These are phyloP conservation scores for Kondoa malvinella DNA, from an alignment of 768 basidiomycete genomes.

Conservation along the genomic window DNA sequence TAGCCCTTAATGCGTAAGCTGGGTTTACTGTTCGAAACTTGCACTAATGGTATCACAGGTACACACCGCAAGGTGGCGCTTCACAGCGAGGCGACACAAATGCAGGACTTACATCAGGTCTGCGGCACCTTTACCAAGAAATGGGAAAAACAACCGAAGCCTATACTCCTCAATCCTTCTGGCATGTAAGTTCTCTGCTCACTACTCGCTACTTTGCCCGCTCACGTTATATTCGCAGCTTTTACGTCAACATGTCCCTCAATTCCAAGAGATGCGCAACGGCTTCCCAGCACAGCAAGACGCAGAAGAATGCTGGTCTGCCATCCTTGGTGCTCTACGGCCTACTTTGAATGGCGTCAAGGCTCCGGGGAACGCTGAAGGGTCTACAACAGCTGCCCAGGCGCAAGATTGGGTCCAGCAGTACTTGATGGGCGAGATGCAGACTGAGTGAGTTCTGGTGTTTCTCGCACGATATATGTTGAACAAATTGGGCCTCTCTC, in stretches of 20 bases:
- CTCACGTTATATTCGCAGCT: conserved; percentile 19
- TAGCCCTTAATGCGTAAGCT: conserved; percentile 46
- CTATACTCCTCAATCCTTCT: conserved; percentile 52
- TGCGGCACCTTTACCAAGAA: conserved; percentile 52
- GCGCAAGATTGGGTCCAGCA: conserved; percentile 55
- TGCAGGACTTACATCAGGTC: conserved; percentile 34
- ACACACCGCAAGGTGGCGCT: neutral
- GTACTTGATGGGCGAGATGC: conserved; percentile 61
- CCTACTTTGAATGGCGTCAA: conserved; percentile 36
- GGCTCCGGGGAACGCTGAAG: conserved; percentile 14
- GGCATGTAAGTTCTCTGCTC: neutral
- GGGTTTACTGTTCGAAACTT: neutral
- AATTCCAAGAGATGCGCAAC: conserved; percentile 53
- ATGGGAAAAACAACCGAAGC: conserved; percentile 64
- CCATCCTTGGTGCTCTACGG: conserved; percentile 53
- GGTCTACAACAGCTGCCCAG: neutral
- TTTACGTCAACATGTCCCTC: conserved; percentile 63
- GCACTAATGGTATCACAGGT: conserved; percentile 6
- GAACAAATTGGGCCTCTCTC: neutral
- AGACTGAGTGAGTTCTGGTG: conserved; percentile 27
- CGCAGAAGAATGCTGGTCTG: conserved; percentile 76
- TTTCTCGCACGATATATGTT: neutral
- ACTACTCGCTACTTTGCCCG: neutral
- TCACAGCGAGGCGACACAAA: neutral
- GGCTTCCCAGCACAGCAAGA: conserved; percentile 72